Conservation (phyloP, 1,284 basidiomycete genomes). For the Cutaneotrichosporon sp. region DNA sequence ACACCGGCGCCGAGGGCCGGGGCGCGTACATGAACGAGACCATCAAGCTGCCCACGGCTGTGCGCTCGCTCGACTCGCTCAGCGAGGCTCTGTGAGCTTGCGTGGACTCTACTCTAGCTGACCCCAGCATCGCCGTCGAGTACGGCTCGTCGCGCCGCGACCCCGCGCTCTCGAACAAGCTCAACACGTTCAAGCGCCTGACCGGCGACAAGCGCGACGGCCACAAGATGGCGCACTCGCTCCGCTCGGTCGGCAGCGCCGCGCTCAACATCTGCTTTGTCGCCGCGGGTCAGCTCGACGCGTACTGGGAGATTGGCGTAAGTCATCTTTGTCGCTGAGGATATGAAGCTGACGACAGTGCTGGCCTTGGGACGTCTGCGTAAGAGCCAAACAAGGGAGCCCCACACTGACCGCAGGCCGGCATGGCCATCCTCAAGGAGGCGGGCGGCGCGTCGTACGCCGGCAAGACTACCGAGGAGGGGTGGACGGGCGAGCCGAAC, state of each 20-base stretch:
- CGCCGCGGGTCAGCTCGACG: constrained; percentile 77
- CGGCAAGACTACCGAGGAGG: constrained; percentile 57
- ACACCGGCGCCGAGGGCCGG: constrained; percentile 74
- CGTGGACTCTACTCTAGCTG: not conserved
- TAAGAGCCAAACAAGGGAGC: constrained; percentile 42
- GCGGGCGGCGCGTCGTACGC: constrained; percentile 79
- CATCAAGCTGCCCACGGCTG: constrained; percentile 68
- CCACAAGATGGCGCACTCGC: constrained; percentile 84
- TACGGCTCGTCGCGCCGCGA: constrained; percentile 76
- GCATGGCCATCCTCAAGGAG: constrained; percentile 89
- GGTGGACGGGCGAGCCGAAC: constrained; percentile 48
- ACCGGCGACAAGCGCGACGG: constrained; percentile 70
- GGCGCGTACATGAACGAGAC: constrained; percentile 73
- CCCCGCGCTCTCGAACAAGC: constrained; percentile 72
- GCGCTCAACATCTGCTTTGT: constrained; percentile 82
- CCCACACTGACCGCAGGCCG: constrained; percentile 59
- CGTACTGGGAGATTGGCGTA: constrained; percentile 85
- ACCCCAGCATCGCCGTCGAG: constrained; percentile 69
- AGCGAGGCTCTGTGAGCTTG: constrained; percentile 66
- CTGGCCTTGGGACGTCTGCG: constrained; percentile 88
- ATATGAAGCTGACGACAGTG: constrained; percentile 25
- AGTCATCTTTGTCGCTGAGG: constrained; percentile 16
- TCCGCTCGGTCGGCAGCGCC: constrained; percentile 80
- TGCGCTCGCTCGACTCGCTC: constrained; percentile 71
- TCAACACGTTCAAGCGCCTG: constrained; percentile 70